phyloP scores from a whole-genome alignment of 2,329 filamentous ascomycete species.

The Venturia oleaginea region DNA sequence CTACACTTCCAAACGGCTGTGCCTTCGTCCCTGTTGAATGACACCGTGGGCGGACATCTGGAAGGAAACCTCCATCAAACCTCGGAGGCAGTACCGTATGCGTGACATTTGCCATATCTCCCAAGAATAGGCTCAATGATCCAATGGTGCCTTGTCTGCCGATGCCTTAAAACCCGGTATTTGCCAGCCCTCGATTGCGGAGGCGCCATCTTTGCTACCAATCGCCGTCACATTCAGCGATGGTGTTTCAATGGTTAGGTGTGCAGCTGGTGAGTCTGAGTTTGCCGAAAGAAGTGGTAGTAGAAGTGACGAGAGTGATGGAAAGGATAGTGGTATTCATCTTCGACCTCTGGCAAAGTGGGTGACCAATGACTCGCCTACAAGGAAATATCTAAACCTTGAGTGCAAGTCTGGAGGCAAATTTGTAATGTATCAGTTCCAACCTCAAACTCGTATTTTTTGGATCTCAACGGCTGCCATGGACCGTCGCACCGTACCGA shows the following conservation, averaged over 20 bases:
- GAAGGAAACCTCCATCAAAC: background rate
- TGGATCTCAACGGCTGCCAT: background rate
- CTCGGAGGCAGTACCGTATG: constrained; percentile 12
- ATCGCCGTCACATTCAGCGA: constrained; percentile 15
- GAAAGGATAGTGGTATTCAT: too few relatives aligned
- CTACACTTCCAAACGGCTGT: too few relatives aligned
- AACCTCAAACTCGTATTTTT: background rate
- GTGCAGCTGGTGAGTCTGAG: background rate
- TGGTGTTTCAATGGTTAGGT: background rate
- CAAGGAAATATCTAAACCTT: too few relatives aligned
- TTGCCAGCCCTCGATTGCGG: constrained; percentile 14
- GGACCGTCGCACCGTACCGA: background rate
- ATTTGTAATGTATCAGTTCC: background rate
- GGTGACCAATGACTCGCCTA: background rate
- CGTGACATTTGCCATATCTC: constrained; percentile 7
- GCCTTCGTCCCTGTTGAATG: too few relatives aligned
- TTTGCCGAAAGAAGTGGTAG: background rate
- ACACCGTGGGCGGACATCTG: background rate
- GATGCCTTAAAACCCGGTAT: background rate
- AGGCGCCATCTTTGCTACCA: constrained; percentile 4
- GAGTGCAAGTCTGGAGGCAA: background rate
- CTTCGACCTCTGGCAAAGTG: too few relatives aligned
- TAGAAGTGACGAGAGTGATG: background rate
- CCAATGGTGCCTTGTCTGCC: constrained; percentile 1
- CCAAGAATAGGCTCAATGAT: constrained; percentile 11